Evolutionary conservation across 208 protist species (phyloP), one percentile per base, ranked within the genome.

Genomic region (Naegleria lovaniensis): DNA sequence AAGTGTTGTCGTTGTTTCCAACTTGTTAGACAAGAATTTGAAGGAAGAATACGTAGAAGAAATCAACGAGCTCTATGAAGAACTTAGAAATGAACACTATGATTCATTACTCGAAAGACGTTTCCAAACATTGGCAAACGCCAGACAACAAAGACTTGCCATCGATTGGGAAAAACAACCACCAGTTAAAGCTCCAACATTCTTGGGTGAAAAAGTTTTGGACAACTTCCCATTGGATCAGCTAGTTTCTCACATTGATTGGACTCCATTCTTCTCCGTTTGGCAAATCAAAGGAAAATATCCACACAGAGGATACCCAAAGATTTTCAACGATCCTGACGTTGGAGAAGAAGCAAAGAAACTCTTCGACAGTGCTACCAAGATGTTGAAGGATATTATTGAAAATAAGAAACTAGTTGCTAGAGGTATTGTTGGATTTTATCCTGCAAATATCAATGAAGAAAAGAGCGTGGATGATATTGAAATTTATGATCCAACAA

Each of bases 281-380:
- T 98, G 96, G 97, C 96, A 98, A 94, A 90, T 99, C 13, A 95
- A 97, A 84, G 98, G 97, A 48, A 97, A 96, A 88, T 98, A 98
- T 94, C 97, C 97, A 59, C 98, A 98, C 92, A 94, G 98, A 85
- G 95, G 95, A 85, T 99, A 98, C 92, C 98, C 98, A 58, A 98
- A 98, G 91, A 96, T 99, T 59, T 99, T 99, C 93, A 96, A 99
- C 91, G 98, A 98, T 92, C 93, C 92, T n/a, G 95, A 92, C 0
- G 97, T 99, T 15, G 98, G 98, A 84, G 94, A 91, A 83, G 96
- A 99, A 94, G 97, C 97, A 19, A 95, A 97, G 91, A 94, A 95
- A 88, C 90, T 99, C 13, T 98, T 98, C 91, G 95, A 96, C 51
- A 97, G 98, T 83, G 97, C 97, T 19, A 94, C 97, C 91, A 90